Evolutionary conservation across 2,329 filamentous ascomycete species (phyloP).

Genomic region (Tolypocladium cylindrosporum): DNA sequence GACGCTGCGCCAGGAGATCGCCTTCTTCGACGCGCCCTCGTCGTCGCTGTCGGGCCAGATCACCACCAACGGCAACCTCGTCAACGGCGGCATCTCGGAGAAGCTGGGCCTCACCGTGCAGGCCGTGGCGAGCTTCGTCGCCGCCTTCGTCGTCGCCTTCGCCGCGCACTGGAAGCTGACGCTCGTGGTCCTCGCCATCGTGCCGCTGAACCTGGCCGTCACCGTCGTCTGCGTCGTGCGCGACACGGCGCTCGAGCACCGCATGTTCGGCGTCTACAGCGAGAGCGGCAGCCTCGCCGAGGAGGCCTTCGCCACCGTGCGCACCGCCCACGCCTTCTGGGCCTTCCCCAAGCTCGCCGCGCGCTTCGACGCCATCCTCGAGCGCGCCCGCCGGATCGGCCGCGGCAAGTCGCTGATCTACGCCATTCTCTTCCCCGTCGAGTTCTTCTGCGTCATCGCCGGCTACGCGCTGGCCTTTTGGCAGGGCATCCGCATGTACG

Average conservation of each 20-base stretch:
- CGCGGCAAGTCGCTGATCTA: slow-evolving; percentile 33
- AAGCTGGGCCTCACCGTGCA: slow-evolving; percentile 33
- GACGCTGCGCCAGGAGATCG: slow-evolving; percentile 39
- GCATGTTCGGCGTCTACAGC: slow-evolving; percentile 32
- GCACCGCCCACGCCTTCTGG: slow-evolving; percentile 41
- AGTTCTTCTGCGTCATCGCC: slow-evolving; percentile 37
- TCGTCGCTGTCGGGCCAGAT: slow-evolving; percentile 35
- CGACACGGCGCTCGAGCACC: slow-evolving; percentile 31
- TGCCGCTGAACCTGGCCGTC: slow-evolving; percentile 32
- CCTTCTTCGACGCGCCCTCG: slow-evolving; percentile 40
- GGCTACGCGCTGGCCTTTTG: slow-evolving; percentile 41
- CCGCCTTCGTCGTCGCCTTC: slow-evolving; percentile 30
- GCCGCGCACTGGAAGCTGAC: slow-evolving; percentile 30
- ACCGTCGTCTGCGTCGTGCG: slow-evolving; percentile 25
- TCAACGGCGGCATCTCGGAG: slow-evolving; percentile 34
- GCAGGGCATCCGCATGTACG: slow-evolving; percentile 38
- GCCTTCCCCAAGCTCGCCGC: slow-evolving; percentile 31
- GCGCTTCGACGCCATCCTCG: slow-evolving; percentile 31
- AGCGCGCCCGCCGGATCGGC: slow-evolving; percentile 27
- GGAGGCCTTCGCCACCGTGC: slow-evolving; percentile 36
- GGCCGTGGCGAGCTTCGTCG: slow-evolving; percentile 26
- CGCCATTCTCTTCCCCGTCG: slow-evolving; percentile 30
- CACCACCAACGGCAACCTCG: slow-evolving; percentile 35
- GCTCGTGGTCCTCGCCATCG: slow-evolving; percentile 32
- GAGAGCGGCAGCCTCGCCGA: slow-evolving; percentile 35